These are phyloP conservation scores for Sclerotinia sclerotiorum DNA, from an alignment of 2,329 filamentous ascomycete genomes.

Conservation along the genomic window DNA sequence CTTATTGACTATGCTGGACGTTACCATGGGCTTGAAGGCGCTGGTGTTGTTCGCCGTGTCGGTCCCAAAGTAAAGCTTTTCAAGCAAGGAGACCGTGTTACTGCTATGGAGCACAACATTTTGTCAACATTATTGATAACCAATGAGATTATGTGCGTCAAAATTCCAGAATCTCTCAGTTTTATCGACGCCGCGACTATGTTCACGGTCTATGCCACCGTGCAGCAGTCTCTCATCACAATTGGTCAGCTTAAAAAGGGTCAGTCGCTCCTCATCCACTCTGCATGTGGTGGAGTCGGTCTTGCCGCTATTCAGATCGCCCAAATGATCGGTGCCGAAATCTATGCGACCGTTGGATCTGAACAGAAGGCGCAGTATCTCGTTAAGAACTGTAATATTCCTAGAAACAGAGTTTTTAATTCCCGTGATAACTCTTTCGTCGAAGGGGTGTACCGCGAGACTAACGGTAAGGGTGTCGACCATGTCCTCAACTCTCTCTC, in stretches of 20 bases:
- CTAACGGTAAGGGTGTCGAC: slow-evolving; percentile 34
- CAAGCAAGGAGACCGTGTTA: slow-evolving; percentile 31
- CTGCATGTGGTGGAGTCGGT: slow-evolving; percentile 38
- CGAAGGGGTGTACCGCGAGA: slow-evolving; percentile 28
- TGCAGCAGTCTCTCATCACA: slow-evolving; percentile 33
- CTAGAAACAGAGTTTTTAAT: slow-evolving; percentile 34
- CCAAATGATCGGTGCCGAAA: slow-evolving; percentile 30
- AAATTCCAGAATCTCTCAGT: slow-evolving; percentile 27
- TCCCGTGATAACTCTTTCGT: slow-evolving; percentile 37
- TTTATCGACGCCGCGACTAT: slow-evolving; percentile 33
- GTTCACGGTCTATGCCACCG: slow-evolving; percentile 33
- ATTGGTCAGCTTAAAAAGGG: slow-evolving; percentile 31
- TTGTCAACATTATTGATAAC: slow-evolving; percentile 46
- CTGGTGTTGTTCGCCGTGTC: slow-evolving; percentile 25
- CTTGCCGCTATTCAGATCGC: slow-evolving; percentile 37
- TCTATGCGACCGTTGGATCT: slow-evolving; percentile 36
- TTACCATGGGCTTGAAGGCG: slow-evolving; percentile 22
- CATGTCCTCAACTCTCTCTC: slow-evolving; percentile 35
- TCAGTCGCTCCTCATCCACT: slow-evolving; percentile 26
- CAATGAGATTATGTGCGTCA: slow-evolving; percentile 34
- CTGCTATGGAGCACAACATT: slow-evolving; percentile 46
- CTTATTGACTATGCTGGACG: slow-evolving; percentile 15
- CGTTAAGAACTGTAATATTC: slow-evolving; percentile 33
- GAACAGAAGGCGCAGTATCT: slow-evolving; percentile 26
- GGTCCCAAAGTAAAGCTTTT: slow-evolving; percentile 17